Base-by-base conservation (phyloP, 306 rosid genomes). In the Mucuna pruriens region DNA sequence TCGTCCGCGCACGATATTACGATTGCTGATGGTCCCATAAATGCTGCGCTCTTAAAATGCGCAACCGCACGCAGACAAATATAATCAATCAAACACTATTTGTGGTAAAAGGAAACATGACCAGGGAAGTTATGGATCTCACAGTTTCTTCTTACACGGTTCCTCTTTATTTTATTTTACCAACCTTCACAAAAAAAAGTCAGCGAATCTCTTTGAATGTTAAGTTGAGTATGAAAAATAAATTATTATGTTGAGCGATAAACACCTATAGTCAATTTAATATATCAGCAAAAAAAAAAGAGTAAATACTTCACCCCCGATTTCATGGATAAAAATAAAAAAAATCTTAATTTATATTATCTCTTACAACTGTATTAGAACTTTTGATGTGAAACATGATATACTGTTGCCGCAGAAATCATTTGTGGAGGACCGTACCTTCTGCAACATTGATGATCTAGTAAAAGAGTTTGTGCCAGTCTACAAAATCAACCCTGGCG, bases 401-500 rank as follows among this genome's bases (percentile, higher is more conserved):
- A 38, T 38, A 40, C 57, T 75, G 48, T 48, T 48, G 75, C 40
- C 6, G 46, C 60, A n/a, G 17, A 29, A 17, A 67, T 38, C n/a
- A 65, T 38, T 4, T 19, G 5, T 63, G 31, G 31, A 3, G 31
- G 31, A 29, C 51, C 76, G 23, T 54, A 3, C 39, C 31, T 72
- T 55, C 9, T 29, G 45, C 84, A 39, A 16, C 15, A 19, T 49
- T 61, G 31, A 2, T 52, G 77, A 65, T 42, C 70, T 55, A 17
- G 36, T 75, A 23, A 23, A 19, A 26, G 78, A 82, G 82, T 82
- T 52, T 82, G 85, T 76, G 77, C 78, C 80, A 68, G 6, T 33
- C 64, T 22, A 17, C n/a, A n/a, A 63, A 58, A 65, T 20, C 15
- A 57, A 57, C 9, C 11, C 17, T 12, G 6, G 39, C 4, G 1